Evolutionary conservation across 2,329 filamentous ascomycete genomes (phyloP).

Genomic region (Beauveria medogensis): DNA sequence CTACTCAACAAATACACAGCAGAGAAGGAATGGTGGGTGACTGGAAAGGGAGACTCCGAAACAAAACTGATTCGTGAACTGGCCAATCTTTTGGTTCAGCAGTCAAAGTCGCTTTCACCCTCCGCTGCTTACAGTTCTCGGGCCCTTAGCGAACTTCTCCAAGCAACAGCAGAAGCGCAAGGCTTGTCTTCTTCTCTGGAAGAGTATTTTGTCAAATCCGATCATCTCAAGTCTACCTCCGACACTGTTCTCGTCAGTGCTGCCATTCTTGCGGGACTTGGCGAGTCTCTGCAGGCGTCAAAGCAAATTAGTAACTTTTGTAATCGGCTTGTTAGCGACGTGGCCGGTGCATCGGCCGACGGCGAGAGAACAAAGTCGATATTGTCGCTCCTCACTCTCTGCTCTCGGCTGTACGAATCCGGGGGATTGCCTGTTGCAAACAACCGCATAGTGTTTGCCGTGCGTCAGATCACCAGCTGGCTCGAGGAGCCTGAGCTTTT

Average conservation of each 20-base stretch:
- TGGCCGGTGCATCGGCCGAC: conserved; percentile 40
- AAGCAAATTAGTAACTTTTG: conserved; percentile 44
- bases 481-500: conserved; percentile 44
- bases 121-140: conserved; percentile 45
- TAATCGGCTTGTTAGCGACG: conserved; percentile 53
- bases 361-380: conserved; percentile 37
- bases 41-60: conserved; percentile 23
- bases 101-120: conserved; percentile 33
- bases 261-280: conserved; percentile 44
- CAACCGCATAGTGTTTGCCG: conserved; percentile 72
- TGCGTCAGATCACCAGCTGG: conserved; percentile 70
- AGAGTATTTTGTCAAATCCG: conserved; percentile 36
- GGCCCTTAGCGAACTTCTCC: conserved; percentile 41
- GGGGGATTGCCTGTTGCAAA: conserved; percentile 49
- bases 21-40: conserved; percentile 30
- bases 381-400: conserved; percentile 47
- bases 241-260: conserved; percentile 39
- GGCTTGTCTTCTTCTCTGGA: conserved; percentile 39
- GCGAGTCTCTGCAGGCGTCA: conserved; percentile 40
- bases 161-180: conserved; percentile 37
- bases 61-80: conserved; percentile 33
- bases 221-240: conserved; percentile 38
- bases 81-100: conserved; percentile 35
- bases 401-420: conserved; percentile 41
- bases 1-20: conserved; percentile 27